A percentile compares a stretch with the other conserved stretches of the same genome.
Conservation (phyloP, 345 rosid species). For the Corymbia maculata region DNA sequence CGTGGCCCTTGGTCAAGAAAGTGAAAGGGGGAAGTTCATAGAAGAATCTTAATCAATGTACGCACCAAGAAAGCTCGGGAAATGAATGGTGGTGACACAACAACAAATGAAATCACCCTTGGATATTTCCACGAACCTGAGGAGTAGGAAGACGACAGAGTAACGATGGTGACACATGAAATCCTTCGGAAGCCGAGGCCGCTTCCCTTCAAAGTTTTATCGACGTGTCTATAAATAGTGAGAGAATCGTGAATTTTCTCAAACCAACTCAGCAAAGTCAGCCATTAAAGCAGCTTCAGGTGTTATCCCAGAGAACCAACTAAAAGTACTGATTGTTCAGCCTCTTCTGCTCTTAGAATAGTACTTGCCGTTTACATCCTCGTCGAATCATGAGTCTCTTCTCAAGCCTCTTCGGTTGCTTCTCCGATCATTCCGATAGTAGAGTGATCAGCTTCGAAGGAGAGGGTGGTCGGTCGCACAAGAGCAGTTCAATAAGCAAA, state of each 20-base stretch:
- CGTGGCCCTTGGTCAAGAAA: background rate
- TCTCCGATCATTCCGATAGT: background rate
- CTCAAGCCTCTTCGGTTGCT: conserved; percentile 4
- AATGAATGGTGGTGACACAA: background rate
- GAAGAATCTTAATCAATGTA: background rate
- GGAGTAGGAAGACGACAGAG: background rate
- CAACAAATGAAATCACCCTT: background rate
- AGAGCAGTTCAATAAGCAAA: background rate
- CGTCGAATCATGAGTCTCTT: background rate
- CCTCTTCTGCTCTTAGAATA: background rate
- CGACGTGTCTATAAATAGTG: background rate
- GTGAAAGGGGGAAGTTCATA: background rate
- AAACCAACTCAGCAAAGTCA: background rate
- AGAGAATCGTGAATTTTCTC: background rate
- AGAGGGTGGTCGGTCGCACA: background rate
- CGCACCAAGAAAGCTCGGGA: background rate
- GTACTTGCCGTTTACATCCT: background rate
- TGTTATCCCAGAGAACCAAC: background rate
- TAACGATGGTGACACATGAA: background rate
- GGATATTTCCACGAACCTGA: background rate
- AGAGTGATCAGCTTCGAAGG: background rate
- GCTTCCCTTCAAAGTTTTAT: background rate
- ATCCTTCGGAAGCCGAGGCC: background rate
- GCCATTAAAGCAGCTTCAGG: background rate
- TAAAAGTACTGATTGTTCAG: background rate